phyloP scores from a whole-genome alignment of 2,329 filamentous ascomycete genomes.

The Neofusicoccum cordaticola region DNA sequence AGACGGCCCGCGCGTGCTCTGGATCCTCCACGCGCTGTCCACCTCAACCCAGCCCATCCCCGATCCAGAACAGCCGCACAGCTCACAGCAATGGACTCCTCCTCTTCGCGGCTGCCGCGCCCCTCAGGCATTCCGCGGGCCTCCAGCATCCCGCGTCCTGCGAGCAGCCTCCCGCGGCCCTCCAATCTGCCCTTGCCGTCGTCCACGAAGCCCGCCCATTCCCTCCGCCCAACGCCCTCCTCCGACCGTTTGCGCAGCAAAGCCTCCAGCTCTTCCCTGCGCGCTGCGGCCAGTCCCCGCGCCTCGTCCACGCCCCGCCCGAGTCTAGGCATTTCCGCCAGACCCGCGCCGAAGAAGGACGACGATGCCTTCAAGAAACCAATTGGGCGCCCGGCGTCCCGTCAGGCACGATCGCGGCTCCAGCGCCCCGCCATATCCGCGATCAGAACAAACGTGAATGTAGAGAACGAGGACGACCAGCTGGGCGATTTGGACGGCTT shows the following conservation, averaged over 20 bases:
- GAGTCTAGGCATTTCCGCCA: background rate
- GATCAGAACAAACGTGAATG: background rate
- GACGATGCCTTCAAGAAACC: conserved; percentile 37
- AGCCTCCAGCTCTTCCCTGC: conserved; percentile 48
- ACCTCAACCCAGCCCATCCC: conserved; percentile 18
- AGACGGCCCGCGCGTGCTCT: background rate
- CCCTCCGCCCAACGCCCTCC: conserved; percentile 1
- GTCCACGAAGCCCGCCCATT: conserved; percentile 11
- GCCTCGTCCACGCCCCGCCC: conserved; percentile 21
- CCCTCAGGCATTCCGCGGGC: conserved; percentile 21
- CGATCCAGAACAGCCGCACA: conserved; percentile 8
- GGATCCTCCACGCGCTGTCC: too few species aligned
- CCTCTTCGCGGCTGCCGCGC: conserved; percentile 25
- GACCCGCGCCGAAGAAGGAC: conserved; percentile 20
- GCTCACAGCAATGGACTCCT: conserved; percentile 30
- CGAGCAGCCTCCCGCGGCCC: conserved; percentile 46
- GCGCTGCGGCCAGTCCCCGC: conserved; percentile 21
- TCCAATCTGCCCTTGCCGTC: conserved; percentile 47
- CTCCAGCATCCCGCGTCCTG: conserved; percentile 24
- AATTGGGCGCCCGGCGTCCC: conserved; percentile 33
- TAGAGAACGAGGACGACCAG: conserved; percentile 20
- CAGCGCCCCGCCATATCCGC: conserved; percentile 19
- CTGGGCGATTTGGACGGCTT: conserved; percentile 44
- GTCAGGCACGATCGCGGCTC: conserved; percentile 26
- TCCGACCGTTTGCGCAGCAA: conserved; percentile 38